phyloP scores from a whole-genome alignment of 208 protist genomes.

The Herpetomonas muscarum region DNA sequence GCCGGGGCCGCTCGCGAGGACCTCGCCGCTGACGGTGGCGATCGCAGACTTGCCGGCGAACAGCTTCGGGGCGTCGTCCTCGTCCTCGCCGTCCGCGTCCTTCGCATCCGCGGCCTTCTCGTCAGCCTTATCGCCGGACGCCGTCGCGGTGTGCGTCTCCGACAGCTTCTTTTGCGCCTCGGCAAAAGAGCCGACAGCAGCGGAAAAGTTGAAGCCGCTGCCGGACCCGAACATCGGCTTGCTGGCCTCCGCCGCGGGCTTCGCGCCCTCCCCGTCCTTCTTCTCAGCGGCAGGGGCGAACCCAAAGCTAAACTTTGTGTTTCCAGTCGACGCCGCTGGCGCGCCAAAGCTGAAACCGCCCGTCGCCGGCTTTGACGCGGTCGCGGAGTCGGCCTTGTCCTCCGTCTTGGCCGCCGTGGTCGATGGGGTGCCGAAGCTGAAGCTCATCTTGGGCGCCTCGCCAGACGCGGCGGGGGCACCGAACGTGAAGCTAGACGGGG shows the following conservation, averaged over 20 bases:
- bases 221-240: conserved; percentile 31
- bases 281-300: conserved; percentile 2
- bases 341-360: conserved; percentile 11
- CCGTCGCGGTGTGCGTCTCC: conserved; percentile 19
- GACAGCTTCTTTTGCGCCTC: conserved; percentile 62
- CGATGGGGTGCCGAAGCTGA: conserved; percentile 12
- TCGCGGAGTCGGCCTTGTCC: too few relatives aligned
- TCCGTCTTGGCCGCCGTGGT: not conserved
- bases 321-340: not conserved
- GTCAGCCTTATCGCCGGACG: not conserved
- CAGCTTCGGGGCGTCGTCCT: conserved; percentile 16
- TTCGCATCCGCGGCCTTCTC: conserved; percentile 1
- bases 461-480: too few relatives aligned
- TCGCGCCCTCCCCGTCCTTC: not conserved
- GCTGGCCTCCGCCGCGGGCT: not conserved
- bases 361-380: not conserved
- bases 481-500: too few relatives aligned
- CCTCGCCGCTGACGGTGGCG: conserved; percentile 18
- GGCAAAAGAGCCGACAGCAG: conserved; percentile 61
- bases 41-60: not conserved
- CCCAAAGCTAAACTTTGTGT: conserved; percentile 4
- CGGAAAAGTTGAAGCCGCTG: conserved; percentile 52
- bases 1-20: conserved; percentile 36
- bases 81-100: conserved; percentile 14
- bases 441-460: conserved; percentile 5